Evolutionary conservation across 2,329 filamentous ascomycete species (phyloP), one percentile per base, ranked within the genome.

Genomic region (Fonsecaea pugnacius): DNA sequence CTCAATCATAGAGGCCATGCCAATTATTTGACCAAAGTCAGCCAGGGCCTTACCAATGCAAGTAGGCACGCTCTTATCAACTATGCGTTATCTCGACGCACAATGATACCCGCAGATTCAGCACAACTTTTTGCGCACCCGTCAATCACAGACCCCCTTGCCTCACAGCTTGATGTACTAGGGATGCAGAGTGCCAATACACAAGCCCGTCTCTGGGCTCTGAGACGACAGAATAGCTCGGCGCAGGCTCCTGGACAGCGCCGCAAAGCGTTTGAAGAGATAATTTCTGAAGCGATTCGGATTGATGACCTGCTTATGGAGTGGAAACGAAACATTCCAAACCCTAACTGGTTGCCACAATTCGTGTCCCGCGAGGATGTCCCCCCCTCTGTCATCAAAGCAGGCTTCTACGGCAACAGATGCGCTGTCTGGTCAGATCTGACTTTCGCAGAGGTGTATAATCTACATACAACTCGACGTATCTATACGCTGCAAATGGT

Each of bases 351-450:
- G 63, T 16, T 63, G 30, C 62, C 68, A 24, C 53, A 63, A 14
- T 67, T 66, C 52, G 43, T 72, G 6, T 36, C 24, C n/a, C 66
- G 65, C 14, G 60, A 67, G 30, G 63, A 69, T 3, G 65, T 70
- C 10, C 38, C 63, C n/a, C 62, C 54, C 2, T 69, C 69, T 33
- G 63, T 72, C 50, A 14, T 55, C 35, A 46, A 66, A 3, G 68
- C 69, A 8, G 70, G 70, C 30, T 66, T 70, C 48, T 72, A 72
- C 51, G 65, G 68, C 30, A 54, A 43, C 18, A 51, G 52, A 48
- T 72, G 70, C 57, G 58, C 52, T 32, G 68, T 72, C 14, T 71
- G 68, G 68, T 12, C 18, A 1, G 66, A 72, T 27, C 61, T 72
- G 16, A 35, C 30, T 2, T 56, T 59, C 16, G 65, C 60, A 9